Percentiles rank a stretch among this genome's conserved stretches.
Evolutionary conservation across 768 basidiomycete genomes (phyloP).

Genomic region (Phaeotremella fagi): DNA sequence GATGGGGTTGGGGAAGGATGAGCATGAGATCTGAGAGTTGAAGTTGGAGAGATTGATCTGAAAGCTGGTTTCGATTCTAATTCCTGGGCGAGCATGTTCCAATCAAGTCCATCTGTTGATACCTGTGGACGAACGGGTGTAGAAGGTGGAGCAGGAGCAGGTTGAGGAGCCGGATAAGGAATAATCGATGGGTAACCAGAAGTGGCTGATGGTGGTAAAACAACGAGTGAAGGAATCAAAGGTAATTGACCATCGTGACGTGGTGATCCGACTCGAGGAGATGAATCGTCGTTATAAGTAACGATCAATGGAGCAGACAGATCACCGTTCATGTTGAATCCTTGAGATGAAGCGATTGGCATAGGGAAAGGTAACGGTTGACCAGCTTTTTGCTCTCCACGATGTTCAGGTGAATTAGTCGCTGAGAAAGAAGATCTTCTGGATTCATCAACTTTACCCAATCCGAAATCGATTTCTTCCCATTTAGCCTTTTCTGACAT

Average conservation of each 20-base stretch:
- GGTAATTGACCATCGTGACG: constrained; percentile 17
- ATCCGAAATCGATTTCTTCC: constrained; percentile 49
- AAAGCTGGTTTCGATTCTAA: constrained; percentile 36
- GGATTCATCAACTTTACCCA: constrained; percentile 44
- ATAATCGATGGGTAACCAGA: constrained; percentile 20
- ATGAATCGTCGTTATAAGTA: constrained; percentile 2
- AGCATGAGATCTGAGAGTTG: constrained; percentile 33
- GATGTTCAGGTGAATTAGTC: constrained; percentile 3
- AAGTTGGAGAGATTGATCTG: constrained; percentile 40
- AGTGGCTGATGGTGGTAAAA: constrained; percentile 37
- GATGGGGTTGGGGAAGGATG: constrained; percentile 12
- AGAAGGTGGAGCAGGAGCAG: neutral
- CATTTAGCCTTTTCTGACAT: constrained; percentile 34
- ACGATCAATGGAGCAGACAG: constrained; percentile 7
- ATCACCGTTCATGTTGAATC: constrained; percentile 3
- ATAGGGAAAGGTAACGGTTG: constrained; percentile 10
- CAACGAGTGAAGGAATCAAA: constrained; percentile 25
- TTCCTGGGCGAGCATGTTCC: constrained; percentile 29
- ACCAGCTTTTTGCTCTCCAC: neutral
- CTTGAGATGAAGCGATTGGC: constrained; percentile 5
- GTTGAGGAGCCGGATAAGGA: constrained; percentile 9
- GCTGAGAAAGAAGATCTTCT: constrained; percentile 23
- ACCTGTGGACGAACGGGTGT: constrained; percentile 2
- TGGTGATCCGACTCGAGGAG: constrained; percentile 26
- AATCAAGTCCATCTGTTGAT: constrained; percentile 18